These are phyloP conservation scores for Desmodesmus armatus DNA, from an alignment of 139 green algal genomes.

Conservation along the genomic window DNA sequence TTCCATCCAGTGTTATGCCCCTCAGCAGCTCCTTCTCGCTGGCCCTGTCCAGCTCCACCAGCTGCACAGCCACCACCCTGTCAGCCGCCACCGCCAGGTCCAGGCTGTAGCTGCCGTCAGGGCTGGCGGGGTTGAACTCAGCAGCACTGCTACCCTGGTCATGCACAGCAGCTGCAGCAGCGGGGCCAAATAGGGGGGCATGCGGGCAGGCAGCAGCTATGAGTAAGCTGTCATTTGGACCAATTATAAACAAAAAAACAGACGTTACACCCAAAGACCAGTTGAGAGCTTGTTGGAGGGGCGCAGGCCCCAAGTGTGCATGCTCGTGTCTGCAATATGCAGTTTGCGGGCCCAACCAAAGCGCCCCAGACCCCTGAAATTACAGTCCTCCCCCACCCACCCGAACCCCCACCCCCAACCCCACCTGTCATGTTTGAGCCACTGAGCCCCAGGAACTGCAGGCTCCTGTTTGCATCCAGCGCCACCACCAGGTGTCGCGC, in stretches of 20 bases:
- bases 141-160: constrained; percentile 21
- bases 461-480: constrained; percentile 65
- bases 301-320: too few species aligned
- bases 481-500: constrained; percentile 76
- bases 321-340: too few species aligned
- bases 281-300: too few species aligned
- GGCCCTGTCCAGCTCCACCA: constrained; percentile 60
- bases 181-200: too few species aligned
- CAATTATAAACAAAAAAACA: too few species aligned
- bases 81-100: constrained; percentile 59
- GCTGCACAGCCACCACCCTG: constrained; percentile 64
- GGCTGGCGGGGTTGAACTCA: constrained; percentile 76
- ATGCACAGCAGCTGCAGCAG: constrained; percentile 37
- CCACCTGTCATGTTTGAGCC: constrained; percentile 45
- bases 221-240: too few species aligned
- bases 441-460: constrained; percentile 74
- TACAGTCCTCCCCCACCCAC: neutral
- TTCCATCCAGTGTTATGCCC: constrained; percentile 64
- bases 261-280: too few species aligned
- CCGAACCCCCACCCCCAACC: neutral
- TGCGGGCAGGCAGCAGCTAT: neutral
- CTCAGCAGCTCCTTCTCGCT: constrained; percentile 55
- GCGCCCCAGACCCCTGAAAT: too few species aligned
- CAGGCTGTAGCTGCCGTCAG: constrained; percentile 72
- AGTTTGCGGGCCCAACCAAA: too few species aligned